Evolutionary conservation across 768 basidiomycete genomes (phyloP).

Genomic region (Pisolithus microcarpus): DNA sequence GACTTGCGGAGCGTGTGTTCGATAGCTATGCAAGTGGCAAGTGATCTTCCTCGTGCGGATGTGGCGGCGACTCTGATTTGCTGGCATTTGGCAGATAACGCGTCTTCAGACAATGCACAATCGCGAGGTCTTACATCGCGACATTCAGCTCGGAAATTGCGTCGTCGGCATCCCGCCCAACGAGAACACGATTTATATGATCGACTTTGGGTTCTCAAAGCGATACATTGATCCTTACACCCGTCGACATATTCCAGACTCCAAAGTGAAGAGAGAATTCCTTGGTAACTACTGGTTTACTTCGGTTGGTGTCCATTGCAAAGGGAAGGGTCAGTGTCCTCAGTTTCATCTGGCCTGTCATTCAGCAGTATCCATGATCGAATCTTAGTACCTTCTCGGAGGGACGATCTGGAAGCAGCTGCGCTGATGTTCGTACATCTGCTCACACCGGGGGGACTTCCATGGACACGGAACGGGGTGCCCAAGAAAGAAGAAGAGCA

Average conservation of each 20-base stretch:
- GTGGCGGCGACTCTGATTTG: slow-evolving; percentile 6
- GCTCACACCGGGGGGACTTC: slow-evolving; percentile 65
- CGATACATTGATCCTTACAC: slow-evolving; percentile 63
- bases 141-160: slow-evolving; percentile 76
- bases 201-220: slow-evolving; percentile 82
- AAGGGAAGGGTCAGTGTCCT: slow-evolving; percentile 51
- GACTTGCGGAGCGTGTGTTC: slow-evolving; percentile 68
- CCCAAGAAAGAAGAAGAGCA: slow-evolving; percentile 64
- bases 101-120: slow-evolving; percentile 72
- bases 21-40: slow-evolving; percentile 71
- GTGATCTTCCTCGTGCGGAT: slow-evolving; percentile 15
- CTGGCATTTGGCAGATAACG: slow-evolving; percentile 42
- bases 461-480: slow-evolving; percentile 77
- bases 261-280: slow-evolving; percentile 61
- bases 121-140: slow-evolving; percentile 66
- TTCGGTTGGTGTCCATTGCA: slow-evolving; percentile 72
- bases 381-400: slow-evolving; percentile 60
- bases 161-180: slow-evolving; percentile 55
- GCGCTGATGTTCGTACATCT: slow-evolving; percentile 78
- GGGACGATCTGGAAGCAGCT: slow-evolving; percentile 73
- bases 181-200: slow-evolving; percentile 65
- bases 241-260: slow-evolving; percentile 64
- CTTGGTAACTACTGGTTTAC: slow-evolving; percentile 85
- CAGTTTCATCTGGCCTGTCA: slow-evolving; percentile 4
- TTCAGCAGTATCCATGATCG: slow-evolving; percentile 15